Evolutionary conservation across 495 filamentous ascomycete genomes (phyloP).

Genomic region (Pyronema domesticum): DNA sequence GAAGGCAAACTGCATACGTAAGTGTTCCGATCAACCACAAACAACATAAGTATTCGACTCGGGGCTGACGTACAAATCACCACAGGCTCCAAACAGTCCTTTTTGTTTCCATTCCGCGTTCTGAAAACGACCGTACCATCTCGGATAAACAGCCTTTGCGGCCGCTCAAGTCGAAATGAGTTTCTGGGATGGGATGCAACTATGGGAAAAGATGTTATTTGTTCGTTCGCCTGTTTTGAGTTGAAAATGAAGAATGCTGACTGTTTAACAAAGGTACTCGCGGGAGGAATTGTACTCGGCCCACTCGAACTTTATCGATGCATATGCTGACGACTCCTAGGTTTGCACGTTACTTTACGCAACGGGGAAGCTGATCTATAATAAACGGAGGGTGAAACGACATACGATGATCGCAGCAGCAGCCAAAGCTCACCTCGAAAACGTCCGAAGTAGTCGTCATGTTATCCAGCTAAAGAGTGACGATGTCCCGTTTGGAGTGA

Average conservation of each 20-base stretch:
- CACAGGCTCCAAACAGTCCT: neutral
- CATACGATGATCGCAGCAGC: conserved; percentile 48
- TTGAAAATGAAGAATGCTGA: conserved; percentile 17
- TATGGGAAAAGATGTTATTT: conserved; percentile 86
- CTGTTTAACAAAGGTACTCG: conserved; percentile 32
- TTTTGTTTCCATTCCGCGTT: neutral
- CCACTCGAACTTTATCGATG: conserved; percentile 30
- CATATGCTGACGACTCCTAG: conserved; percentile 1
- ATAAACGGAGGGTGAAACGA: conserved; percentile 44
- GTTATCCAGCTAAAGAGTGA: conserved; percentile 27
- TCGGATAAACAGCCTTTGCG: neutral
- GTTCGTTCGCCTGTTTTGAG: conserved; percentile 35
- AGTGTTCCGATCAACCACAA: neutral
- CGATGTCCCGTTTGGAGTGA: conserved; percentile 74
- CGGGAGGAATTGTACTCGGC: conserved; percentile 22
- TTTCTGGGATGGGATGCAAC: conserved; percentile 62
- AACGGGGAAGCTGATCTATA: conserved; percentile 43
- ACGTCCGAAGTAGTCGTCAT: conserved; percentile 34
- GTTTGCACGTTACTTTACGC: conserved; percentile 23
- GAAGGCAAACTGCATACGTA: neutral
- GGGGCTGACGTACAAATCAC: neutral
- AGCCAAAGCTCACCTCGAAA: conserved; percentile 37
- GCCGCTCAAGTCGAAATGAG: conserved; percentile 17
- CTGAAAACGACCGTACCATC: neutral
- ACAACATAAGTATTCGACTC: neutral